Evolutionary conservation across 768 basidiomycete genomes (phyloP).

Genomic region (Lyophyllum decastes): DNA sequence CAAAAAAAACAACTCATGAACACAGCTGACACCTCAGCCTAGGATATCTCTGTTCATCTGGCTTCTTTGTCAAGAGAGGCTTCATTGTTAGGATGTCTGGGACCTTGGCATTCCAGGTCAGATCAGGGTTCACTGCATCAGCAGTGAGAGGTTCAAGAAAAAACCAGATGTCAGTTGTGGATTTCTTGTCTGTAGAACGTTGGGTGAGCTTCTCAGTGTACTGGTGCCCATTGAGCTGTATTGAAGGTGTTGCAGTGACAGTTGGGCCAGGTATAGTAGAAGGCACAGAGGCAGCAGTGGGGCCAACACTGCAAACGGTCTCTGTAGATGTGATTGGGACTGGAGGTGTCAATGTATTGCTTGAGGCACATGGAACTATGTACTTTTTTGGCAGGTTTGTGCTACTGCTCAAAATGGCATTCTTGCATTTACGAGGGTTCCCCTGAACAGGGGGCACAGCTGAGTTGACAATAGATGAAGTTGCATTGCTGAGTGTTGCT

Average conservation of each 20-base stretch:
- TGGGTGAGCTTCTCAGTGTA: neutral
- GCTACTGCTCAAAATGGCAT: neutral
- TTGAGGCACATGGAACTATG: neutral
- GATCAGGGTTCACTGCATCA: neutral
- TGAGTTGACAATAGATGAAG: neutral
- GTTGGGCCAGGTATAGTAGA: neutral
- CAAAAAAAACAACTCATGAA: neutral
- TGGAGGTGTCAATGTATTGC: neutral
- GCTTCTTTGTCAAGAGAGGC: neutral
- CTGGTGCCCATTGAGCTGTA: neutral
- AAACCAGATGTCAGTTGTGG: constrained; percentile 3
- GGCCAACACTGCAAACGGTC: neutral
- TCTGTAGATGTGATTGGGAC: neutral
- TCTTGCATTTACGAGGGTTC: neutral
- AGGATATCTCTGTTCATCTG: neutral
- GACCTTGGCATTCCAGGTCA: too few species aligned
- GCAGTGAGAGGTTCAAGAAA: neutral
- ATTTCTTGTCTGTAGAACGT: neutral
- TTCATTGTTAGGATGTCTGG: neutral
- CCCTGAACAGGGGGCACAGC: neutral
- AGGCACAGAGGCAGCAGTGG: neutral
- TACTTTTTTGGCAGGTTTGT: neutral
- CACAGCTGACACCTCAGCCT: neutral
- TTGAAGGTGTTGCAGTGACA: neutral
- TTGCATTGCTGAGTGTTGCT: neutral